Conservation (phyloP, 208 protist genomes). For the Spongospora subterranea region DNA sequence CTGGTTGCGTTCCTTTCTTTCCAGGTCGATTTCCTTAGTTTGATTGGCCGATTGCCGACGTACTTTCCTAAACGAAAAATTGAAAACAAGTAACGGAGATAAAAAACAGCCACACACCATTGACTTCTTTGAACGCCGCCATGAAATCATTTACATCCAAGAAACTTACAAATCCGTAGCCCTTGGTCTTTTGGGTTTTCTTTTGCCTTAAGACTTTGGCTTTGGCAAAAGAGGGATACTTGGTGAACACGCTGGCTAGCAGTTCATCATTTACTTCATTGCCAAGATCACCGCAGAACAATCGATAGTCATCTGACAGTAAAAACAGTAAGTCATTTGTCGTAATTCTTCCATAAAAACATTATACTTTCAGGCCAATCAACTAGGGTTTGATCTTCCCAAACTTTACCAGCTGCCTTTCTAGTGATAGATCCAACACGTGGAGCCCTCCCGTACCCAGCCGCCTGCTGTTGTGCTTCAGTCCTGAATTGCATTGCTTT, state of each 20-base stretch:
- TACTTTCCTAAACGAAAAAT: slow-evolving; percentile 35
- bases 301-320: slow-evolving; percentile 72
- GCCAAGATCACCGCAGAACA: slow-evolving; percentile 76
- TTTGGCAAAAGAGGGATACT: slow-evolving; percentile 75
- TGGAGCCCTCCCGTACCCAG: slow-evolving; percentile 1
- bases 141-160: slow-evolving; percentile 72
- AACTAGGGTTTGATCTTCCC: slow-evolving; percentile 68
- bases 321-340: slow-evolving; percentile 55
- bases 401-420: slow-evolving; percentile 66
- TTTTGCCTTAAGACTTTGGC: slow-evolving; percentile 75
- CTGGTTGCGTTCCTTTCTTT: slow-evolving; percentile 56
- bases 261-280: slow-evolving; percentile 76
- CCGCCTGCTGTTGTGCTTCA: background rate
- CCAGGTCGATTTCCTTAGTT: slow-evolving; percentile 64
- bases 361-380: slow-evolving; percentile 72
- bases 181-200: slow-evolving; percentile 74
- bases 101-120: slow-evolving; percentile 72
- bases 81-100: background rate
- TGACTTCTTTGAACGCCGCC: slow-evolving; percentile 71
- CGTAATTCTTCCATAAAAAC: background rate
- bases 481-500: slow-evolving; percentile 41
- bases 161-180: slow-evolving; percentile 80
- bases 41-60: slow-evolving; percentile 66
- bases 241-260: slow-evolving; percentile 70
- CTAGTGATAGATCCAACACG: slow-evolving; percentile 20